Percentiles rank a stretch among this genome's conserved stretches.
Conservation (phyloP, 2,329 filamentous ascomycete genomes). For the Ophiostoma sp. region DNA sequence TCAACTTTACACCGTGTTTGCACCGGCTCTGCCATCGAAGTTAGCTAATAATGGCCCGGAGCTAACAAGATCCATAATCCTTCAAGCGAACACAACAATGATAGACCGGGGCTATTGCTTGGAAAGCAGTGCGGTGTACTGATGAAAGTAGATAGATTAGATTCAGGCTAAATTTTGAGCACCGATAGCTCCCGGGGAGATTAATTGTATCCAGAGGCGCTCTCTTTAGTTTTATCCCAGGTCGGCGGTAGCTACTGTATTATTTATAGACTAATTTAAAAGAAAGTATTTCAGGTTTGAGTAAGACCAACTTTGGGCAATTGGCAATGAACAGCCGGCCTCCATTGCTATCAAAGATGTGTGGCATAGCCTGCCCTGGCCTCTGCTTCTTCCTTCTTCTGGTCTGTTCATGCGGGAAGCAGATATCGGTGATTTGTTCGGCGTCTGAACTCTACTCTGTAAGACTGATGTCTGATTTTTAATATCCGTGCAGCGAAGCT, state of each 20-base stretch:
- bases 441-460: too few relatives aligned
- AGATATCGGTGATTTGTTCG: neutral
- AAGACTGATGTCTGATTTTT: neutral
- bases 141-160: neutral
- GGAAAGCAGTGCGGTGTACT: neutral
- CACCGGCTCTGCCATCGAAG: neutral
- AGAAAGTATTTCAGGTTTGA: too few relatives aligned
- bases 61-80: neutral
- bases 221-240: neutral
- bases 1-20: neutral
- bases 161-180: conserved; percentile 3
- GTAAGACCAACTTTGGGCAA: too few relatives aligned
- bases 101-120: neutral
- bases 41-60: neutral
- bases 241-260: neutral
- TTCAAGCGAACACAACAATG: neutral
- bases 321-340: too few relatives aligned
- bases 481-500: neutral
- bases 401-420: neutral
- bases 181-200: neutral
- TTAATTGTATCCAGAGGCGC: neutral
- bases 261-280: too few relatives aligned
- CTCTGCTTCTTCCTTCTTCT: neutral
- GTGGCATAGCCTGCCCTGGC: too few relatives aligned
- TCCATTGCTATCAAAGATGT: too few relatives aligned